phyloP scores from a whole-genome alignment of 202 grass and related monocot species.

The Thinopyrum obtusiflorum region DNA sequence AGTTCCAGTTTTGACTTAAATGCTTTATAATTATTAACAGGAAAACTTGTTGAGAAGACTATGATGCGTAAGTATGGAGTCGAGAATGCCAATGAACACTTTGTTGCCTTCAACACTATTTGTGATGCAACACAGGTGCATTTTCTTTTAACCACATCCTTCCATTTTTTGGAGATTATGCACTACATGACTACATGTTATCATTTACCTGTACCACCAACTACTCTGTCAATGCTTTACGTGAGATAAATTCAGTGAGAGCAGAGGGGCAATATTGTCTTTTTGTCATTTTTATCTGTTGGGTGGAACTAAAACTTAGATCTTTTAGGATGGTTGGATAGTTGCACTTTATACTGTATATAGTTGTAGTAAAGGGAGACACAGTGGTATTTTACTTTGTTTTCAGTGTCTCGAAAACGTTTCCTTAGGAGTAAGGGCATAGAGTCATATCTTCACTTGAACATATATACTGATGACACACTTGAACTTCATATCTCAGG shows the following conservation, averaged over 20 bases:
- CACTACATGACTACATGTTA: neutral
- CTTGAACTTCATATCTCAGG: slow-evolving; percentile 43
- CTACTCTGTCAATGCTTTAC: neutral
- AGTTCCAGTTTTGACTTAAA: slow-evolving; percentile 1
- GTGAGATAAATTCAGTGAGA: neutral
- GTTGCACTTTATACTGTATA: neutral
- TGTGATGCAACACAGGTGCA: slow-evolving; percentile 98
- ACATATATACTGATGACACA: neutral
- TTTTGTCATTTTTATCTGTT: neutral
- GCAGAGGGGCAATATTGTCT: neutral
- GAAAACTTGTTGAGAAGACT: slow-evolving; percentile 87
- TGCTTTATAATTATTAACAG: slow-evolving; percentile 39
- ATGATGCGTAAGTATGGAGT: slow-evolving; percentile 93
- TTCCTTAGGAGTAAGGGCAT: neutral
- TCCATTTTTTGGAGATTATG: slow-evolving; percentile 22
- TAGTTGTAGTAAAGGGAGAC: neutral
- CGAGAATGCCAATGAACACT: slow-evolving; percentile 82
- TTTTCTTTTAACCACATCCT: slow-evolving; percentile 1
- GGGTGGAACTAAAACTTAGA: neutral
- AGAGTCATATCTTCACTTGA: neutral
- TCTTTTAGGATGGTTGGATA: neutral
- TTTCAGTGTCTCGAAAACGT: neutral
- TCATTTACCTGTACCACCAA: neutral
- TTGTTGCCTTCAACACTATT: slow-evolving; percentile 92
- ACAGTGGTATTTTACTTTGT: neutral